phyloP scores from a whole-genome alignment of 1,284 basidiomycete genomes.

The Pascua sp. region DNA sequence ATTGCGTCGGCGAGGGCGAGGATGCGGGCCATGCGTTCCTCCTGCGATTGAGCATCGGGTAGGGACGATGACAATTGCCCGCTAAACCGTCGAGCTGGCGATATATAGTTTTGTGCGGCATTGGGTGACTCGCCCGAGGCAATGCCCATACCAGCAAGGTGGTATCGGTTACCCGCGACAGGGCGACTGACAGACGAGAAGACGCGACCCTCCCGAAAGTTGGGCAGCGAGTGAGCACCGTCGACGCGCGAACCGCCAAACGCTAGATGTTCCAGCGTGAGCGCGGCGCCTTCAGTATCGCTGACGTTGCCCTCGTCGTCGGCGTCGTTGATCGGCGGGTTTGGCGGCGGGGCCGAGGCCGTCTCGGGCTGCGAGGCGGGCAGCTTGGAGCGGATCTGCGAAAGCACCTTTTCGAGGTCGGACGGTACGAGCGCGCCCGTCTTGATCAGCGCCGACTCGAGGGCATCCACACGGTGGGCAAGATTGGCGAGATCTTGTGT shows the following conservation, averaged over 20 bases:
- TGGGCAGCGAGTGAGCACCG: slow-evolving; percentile 38
- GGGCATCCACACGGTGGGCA: slow-evolving; percentile 46
- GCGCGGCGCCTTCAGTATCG: slow-evolving; percentile 50
- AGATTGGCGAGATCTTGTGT: slow-evolving; percentile 43
- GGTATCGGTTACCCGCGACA: slow-evolving; percentile 40
- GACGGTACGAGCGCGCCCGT: slow-evolving; percentile 38
- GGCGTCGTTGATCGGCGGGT: slow-evolving; percentile 4
- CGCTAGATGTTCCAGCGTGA: slow-evolving; percentile 49
- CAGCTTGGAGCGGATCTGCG: slow-evolving; percentile 16
- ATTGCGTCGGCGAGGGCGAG: slow-evolving; percentile 40
- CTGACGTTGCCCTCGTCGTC: slow-evolving; percentile 32
- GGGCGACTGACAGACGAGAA: slow-evolving; percentile 26
- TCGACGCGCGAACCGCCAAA: slow-evolving; percentile 45
- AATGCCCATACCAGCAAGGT: slow-evolving; percentile 26
- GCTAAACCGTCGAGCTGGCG: too few relatives aligned
- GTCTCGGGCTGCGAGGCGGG: neutral
- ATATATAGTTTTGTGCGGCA: too few relatives aligned
- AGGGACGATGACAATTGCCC: too few relatives aligned
- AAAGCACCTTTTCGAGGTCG: slow-evolving; percentile 44
- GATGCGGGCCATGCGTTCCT: slow-evolving; percentile 32
- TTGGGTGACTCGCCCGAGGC: slow-evolving; percentile 5
- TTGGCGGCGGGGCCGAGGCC: neutral
- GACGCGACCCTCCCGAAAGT: slow-evolving; percentile 29
- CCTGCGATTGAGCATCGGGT: slow-evolving; percentile 1
- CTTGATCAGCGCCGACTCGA: slow-evolving; percentile 46